phyloP scores from a whole-genome alignment of 176 grass and related monocot species.

The Oryza meridionalis region DNA sequence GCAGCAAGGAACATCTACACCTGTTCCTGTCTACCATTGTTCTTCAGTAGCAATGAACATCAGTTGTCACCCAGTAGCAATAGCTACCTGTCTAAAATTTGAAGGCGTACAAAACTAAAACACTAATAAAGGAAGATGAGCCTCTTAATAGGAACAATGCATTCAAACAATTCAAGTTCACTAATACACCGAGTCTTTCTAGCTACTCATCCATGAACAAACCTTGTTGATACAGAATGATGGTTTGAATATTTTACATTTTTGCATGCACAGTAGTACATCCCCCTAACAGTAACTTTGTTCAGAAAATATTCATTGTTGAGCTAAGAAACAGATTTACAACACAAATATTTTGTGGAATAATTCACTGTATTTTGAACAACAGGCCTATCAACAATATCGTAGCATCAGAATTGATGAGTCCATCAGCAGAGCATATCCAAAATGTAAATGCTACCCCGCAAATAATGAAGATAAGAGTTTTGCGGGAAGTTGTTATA shows the following conservation, averaged over 20 bases:
- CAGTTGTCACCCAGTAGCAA: not conserved
- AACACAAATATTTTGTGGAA: not conserved
- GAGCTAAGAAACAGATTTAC: not conserved
- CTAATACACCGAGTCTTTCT: not conserved
- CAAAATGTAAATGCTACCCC: not conserved
- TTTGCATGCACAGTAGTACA: not conserved
- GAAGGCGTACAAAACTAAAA: not conserved
- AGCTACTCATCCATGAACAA: not conserved
- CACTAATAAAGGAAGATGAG: not conserved
- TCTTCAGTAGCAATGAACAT: not conserved
- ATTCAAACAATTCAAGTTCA: not conserved
- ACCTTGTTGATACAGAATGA: not conserved
- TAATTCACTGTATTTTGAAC: not conserved
- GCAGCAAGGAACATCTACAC: not conserved
- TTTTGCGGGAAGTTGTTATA: constrained; percentile 7
- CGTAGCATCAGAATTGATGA: not conserved
- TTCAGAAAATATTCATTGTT: not conserved
- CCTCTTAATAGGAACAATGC: not conserved
- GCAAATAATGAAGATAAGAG: not conserved
- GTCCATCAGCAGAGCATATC: not conserved
- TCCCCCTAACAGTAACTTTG: not conserved
- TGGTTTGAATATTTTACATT: not conserved
- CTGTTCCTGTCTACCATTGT: not conserved
- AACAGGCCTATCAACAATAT: not conserved
- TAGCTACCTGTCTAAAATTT: not conserved